Evolutionary conservation across 768 basidiomycete species (phyloP), one percentile per base, ranked within the genome.

Genomic region (Suillus alpinus): DNA sequence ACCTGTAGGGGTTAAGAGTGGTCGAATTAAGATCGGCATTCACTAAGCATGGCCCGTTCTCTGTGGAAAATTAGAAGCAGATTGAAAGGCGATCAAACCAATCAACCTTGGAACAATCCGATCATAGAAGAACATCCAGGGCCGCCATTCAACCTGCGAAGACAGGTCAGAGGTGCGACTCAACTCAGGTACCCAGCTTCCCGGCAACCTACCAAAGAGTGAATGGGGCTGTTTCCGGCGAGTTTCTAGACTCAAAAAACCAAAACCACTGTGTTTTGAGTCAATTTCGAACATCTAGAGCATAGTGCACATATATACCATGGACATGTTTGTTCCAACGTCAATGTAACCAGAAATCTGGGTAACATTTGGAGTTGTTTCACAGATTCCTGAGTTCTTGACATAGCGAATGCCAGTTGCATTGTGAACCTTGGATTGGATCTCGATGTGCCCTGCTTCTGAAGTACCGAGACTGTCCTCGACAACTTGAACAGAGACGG

Each of bases 111-210:
- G 72, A 88, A 88, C 7, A 88, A 76, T 4, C 86, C 86, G 41
- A 88, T 85, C 81, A 85, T 83, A 2, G 81, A 83, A 3, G 83
- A 84, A 65, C 83, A 86, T 23, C 85, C 85, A 4, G 86, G 86
- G 0, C 85, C 85, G 20, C 85, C 84, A 63, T 85, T 84, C 52
- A 85, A 63, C 83, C 80, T 84, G 20, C 52, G 26, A 55, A 14
- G 14, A 14, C 4, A 23, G 8, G 16, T 53, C 52, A 53, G 51
- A 36, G 23, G 52, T 26, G 9, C 14, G 23, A 37, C 8, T 16
- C 16, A 8, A 26, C 6, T 36, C 20, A 36, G 3, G 6, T 7
- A 20, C 4, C 14, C 16, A 26, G 23, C n/a, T n/a, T n/a, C n/a
- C n/a, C n/a, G n/a, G n/a, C n/a, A n/a, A n/a, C 70, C 40, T 60